phyloP scores from a whole-genome alignment of 257 asterid species.

The Rehmannia glutinosa region DNA sequence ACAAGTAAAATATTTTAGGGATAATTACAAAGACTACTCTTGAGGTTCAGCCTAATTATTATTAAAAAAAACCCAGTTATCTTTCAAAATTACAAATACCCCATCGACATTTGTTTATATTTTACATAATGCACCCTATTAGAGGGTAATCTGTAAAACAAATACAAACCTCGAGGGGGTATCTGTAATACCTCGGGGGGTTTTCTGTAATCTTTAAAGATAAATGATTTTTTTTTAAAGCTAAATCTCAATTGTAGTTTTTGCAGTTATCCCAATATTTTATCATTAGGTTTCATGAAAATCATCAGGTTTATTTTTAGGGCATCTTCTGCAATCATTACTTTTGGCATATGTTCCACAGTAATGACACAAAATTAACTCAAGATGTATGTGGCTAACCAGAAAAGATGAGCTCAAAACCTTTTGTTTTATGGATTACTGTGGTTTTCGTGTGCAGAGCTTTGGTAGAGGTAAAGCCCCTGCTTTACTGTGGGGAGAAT shows the following conservation, averaged over 20 bases:
- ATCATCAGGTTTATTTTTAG: background rate
- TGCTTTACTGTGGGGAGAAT: constrained; percentile 55
- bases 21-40: background rate
- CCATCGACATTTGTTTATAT: background rate
- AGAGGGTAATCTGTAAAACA: background rate
- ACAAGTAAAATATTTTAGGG: background rate
- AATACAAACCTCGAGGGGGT: background rate
- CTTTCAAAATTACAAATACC: background rate
- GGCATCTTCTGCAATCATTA: constrained; percentile 2
- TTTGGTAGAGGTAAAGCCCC: constrained; percentile 82
- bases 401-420: background rate
- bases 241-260: too few relatives aligned
- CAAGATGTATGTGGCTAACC: background rate
- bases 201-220: background rate
- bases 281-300: background rate
- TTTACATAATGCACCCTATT: background rate
- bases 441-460: constrained; percentile 49
- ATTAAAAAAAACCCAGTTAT: background rate
- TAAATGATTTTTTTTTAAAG: too few relatives aligned
- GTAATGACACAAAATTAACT: background rate
- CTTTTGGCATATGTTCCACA: constrained; percentile 4
- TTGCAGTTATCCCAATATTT: too few relatives aligned
- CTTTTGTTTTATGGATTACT: background rate
- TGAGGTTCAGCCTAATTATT: background rate
- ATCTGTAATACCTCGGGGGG: background rate